Conservation (phyloP, 164 flowering plant genomes). For the Umbilicus rupestris region DNA sequence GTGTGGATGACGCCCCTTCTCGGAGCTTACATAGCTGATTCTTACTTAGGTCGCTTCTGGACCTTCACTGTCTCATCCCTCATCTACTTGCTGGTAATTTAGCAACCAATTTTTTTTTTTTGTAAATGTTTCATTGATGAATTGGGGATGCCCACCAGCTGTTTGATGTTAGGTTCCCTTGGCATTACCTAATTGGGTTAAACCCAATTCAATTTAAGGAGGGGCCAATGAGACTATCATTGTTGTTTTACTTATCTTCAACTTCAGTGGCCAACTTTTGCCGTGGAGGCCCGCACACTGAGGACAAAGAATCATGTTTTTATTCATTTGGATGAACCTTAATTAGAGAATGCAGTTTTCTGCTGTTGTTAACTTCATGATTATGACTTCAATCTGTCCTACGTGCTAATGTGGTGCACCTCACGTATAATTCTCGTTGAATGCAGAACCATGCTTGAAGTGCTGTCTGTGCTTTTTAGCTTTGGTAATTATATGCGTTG, state of each 20-base stretch:
- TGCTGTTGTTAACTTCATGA: neutral
- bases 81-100: slow-evolving; percentile 63
- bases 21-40: slow-evolving; percentile 80
- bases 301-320: neutral
- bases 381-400: neutral
- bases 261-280: neutral
- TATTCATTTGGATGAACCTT: neutral
- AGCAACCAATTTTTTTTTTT: neutral
- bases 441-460: too few relatives aligned
- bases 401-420: neutral
- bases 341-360: neutral
- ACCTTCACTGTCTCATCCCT: slow-evolving; percentile 74
- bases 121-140: neutral
- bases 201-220: neutral
- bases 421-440: too few relatives aligned
- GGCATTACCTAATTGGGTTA: neutral
- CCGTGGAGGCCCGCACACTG: neutral
- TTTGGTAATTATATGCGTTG: neutral
- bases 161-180: neutral
- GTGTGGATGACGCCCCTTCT: slow-evolving; percentile 86
- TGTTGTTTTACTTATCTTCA: neutral
- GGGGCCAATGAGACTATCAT: neutral
- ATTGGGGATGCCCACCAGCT: neutral
- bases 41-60: slow-evolving; percentile 81
- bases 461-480: neutral